Conservation (phyloP, 2,329 filamentous ascomycete species). For the Fusarium torulosum region DNA sequence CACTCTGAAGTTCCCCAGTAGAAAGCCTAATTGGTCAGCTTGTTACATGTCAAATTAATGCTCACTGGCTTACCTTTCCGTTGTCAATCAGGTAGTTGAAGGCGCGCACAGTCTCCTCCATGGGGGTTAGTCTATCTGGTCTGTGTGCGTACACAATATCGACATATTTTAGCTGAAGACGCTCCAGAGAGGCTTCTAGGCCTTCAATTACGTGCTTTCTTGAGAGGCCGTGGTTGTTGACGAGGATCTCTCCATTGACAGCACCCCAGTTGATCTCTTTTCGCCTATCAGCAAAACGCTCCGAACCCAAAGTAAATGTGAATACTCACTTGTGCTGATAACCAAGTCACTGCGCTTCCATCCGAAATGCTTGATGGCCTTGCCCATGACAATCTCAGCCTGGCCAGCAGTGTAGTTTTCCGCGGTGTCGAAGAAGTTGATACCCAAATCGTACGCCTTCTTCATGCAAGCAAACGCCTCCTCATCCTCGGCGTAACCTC, state of each 20-base stretch:
- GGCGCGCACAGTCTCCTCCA: conserved; percentile 77
- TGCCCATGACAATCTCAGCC: conserved; percentile 73
- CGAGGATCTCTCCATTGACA: conserved; percentile 69
- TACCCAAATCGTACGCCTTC: conserved; percentile 69
- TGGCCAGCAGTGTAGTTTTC: conserved; percentile 71
- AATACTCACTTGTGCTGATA: conserved; percentile 64
- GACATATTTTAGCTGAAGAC: conserved; percentile 71
- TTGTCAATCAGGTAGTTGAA: conserved; percentile 78
- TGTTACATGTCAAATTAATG: fast-evolving
- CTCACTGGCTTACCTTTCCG: conserved; percentile 60
- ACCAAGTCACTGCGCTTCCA: conserved; percentile 74
- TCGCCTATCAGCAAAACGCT: conserved; percentile 4
- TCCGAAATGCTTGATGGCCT: conserved; percentile 69
- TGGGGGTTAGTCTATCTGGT: conserved; percentile 74
- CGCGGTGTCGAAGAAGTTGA: conserved; percentile 74
- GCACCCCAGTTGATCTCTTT: conserved; percentile 73
- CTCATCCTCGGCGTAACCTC: conserved; percentile 73
- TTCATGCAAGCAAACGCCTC: conserved; percentile 72
- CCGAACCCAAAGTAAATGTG: fast-evolving
- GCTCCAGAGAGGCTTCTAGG: conserved; percentile 67
- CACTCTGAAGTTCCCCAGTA: conserved; percentile 76
- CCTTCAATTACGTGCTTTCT: conserved; percentile 74
- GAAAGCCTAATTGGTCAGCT: conserved; percentile 57
- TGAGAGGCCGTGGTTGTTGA: conserved; percentile 76
- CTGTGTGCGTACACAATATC: conserved; percentile 79